A percentile compares a stretch with the other conserved stretches of the same genome.
These are phyloP conservation scores for Mycena leptocephala DNA, from an alignment of 768 basidiomycete species.

Conservation along the genomic window DNA sequence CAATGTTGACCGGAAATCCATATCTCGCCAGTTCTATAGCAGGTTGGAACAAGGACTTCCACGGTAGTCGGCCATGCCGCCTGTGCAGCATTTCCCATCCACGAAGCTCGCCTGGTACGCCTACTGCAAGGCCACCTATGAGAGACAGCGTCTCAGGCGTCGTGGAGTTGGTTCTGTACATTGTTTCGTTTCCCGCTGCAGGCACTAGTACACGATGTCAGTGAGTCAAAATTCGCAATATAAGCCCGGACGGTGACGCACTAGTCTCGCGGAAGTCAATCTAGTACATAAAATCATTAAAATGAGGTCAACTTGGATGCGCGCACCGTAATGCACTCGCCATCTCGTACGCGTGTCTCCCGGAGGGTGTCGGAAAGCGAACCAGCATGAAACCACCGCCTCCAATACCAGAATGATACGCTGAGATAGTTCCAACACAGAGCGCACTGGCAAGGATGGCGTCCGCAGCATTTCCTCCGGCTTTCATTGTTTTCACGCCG, in stretches of 20 bases:
- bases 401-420: slow-evolving; percentile 55
- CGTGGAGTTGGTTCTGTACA: slow-evolving; percentile 66
- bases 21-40: slow-evolving; percentile 68
- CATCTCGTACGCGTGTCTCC: slow-evolving; percentile 30
- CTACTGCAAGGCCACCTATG: slow-evolving; percentile 79
- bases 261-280: slow-evolving; percentile 80
- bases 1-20: slow-evolving; percentile 39
- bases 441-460: slow-evolving; percentile 61
- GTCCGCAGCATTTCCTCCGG: slow-evolving; percentile 67
- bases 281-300: slow-evolving; percentile 57
- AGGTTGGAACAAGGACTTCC: slow-evolving; percentile 76
- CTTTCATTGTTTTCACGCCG: slow-evolving; percentile 58
- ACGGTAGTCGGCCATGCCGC: slow-evolving; percentile 76
- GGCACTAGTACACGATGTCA: slow-evolving; percentile 67
- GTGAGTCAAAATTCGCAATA: not conserved
- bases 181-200: slow-evolving; percentile 66
- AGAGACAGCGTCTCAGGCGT: slow-evolving; percentile 50
- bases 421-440: slow-evolving; percentile 55
- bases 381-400: slow-evolving; percentile 41
- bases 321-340: not conserved
- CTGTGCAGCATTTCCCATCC: slow-evolving; percentile 78
- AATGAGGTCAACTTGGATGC: slow-evolving; percentile 12
- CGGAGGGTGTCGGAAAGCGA: slow-evolving; percentile 3
- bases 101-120: slow-evolving; percentile 81
- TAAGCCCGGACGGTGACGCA: not conserved